Evolutionary conservation across 352 stramenopile species (phyloP).

Genomic region (Pythium utonaiense): DNA sequence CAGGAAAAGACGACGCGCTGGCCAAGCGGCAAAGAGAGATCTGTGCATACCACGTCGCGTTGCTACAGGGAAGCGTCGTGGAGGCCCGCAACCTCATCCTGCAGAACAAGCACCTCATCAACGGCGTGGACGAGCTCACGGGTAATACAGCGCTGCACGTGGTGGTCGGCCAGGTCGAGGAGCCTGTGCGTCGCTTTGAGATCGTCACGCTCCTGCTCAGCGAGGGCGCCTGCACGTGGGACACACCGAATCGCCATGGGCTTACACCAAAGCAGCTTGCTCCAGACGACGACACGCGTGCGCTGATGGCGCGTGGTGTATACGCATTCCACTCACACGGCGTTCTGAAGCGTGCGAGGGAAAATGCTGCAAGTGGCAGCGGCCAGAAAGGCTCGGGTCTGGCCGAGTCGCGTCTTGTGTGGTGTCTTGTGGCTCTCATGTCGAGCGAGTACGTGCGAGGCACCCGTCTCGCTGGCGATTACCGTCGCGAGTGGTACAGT

Average conservation of each 20-base stretch:
- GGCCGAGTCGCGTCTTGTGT: constrained; percentile 36
- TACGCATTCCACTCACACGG: constrained; percentile 40
- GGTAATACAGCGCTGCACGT: constrained; percentile 63
- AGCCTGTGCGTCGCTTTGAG: constrained; percentile 41
- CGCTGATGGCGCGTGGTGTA: constrained; percentile 42
- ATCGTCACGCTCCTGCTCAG: constrained; percentile 46
- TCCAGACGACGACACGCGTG: constrained; percentile 23
- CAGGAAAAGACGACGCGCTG: background rate
- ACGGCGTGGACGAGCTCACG: constrained; percentile 41
- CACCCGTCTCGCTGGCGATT: constrained; percentile 32
- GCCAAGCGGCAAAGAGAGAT: constrained; percentile 22
- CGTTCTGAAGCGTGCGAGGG: constrained; percentile 8
- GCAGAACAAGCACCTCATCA: constrained; percentile 46
- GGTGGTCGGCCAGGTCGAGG: constrained; percentile 41
- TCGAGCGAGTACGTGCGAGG: constrained; percentile 39
- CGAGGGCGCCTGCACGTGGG: constrained; percentile 44
- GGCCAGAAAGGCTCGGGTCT: background rate
- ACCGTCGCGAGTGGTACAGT: constrained; percentile 51
- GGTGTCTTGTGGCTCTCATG: constrained; percentile 56
- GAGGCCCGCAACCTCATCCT: constrained; percentile 53
- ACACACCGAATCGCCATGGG: constrained; percentile 47
- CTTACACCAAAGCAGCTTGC: constrained; percentile 48
- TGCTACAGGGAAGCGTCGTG: constrained; percentile 45
- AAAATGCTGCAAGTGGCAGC: background rate
- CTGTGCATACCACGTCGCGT: constrained; percentile 40